phyloP scores from a whole-genome alignment of 345 rosid species.

The Populus simonii region DNA sequence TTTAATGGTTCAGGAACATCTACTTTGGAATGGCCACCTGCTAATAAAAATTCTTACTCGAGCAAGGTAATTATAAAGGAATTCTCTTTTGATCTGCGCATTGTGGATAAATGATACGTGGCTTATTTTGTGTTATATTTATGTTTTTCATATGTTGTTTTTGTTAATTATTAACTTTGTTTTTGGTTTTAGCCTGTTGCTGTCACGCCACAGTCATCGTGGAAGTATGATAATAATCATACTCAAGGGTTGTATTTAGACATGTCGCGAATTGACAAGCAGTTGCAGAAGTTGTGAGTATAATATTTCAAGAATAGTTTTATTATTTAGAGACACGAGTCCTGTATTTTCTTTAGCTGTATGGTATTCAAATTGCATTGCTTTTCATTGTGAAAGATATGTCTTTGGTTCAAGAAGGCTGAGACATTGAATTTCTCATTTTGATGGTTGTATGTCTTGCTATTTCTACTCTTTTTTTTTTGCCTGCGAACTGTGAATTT shows the following conservation, averaged over 20 bases:
- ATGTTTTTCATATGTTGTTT: constrained; percentile 5
- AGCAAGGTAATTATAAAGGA: constrained; percentile 24
- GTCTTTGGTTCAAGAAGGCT: too few species aligned
- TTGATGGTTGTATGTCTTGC: too few species aligned
- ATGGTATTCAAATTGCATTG: not conserved
- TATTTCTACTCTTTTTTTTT: too few species aligned
- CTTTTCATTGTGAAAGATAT: too few species aligned
- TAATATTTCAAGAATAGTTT: constrained; percentile 1
- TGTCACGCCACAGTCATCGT: constrained; percentile 44
- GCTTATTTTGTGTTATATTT: not conserved
- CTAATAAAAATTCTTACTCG: constrained; percentile 32
- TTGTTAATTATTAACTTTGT: not conserved
- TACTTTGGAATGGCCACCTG: constrained; percentile 44
- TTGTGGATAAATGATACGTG: not conserved
- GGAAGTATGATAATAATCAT: constrained; percentile 44
- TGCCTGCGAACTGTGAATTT: too few species aligned
- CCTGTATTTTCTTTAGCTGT: not conserved
- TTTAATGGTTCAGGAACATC: constrained; percentile 35
- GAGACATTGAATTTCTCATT: too few species aligned
- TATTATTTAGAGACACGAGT: constrained; percentile 5
- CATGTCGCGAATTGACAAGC: constrained; percentile 57
- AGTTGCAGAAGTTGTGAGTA: constrained; percentile 79
- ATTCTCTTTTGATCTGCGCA: not conserved
- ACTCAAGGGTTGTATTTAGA: constrained; percentile 39
- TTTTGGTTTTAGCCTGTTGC: constrained; percentile 46